A percentile compares a stretch with the other conserved stretches of the same genome.
Evolutionary conservation across 2,329 filamentous ascomycete species (phyloP).

Genomic region (Whalleya microplaca): DNA sequence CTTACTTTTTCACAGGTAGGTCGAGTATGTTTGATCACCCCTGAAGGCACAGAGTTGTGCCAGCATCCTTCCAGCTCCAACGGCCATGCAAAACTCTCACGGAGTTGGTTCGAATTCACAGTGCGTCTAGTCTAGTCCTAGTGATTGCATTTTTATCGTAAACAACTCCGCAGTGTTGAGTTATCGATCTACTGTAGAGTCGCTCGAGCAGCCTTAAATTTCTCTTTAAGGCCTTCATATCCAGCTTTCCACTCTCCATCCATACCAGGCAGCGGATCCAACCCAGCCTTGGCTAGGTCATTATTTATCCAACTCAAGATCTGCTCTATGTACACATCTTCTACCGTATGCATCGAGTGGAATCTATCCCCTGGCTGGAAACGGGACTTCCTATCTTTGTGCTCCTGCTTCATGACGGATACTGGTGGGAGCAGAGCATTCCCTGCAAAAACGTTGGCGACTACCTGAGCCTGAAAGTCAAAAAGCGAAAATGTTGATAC

Average conservation of each 20-base stretch:
- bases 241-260: constrained; percentile 37
- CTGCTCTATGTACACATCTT: constrained; percentile 39
- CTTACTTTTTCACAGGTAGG: too few species aligned
- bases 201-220: not conserved
- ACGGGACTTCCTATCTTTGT: constrained; percentile 33
- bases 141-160: not conserved
- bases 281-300: constrained; percentile 25
- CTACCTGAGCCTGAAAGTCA: constrained; percentile 68
- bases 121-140: too few species aligned
- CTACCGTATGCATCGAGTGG: constrained; percentile 41
- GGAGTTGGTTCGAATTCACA: not conserved
- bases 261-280: constrained; percentile 36
- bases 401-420: constrained; percentile 43
- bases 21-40: too few species aligned
- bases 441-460: constrained; percentile 61
- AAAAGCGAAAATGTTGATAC: constrained; percentile 71
- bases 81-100: too few species aligned
- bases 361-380: constrained; percentile 42
- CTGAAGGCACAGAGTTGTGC: too few species aligned
- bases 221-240: constrained; percentile 26
- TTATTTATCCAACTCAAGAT: constrained; percentile 35
- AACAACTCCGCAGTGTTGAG: not conserved
- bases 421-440: constrained; percentile 50
- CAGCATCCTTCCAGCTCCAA: too few species aligned
- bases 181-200: not conserved